Conservation (phyloP, 495 filamentous ascomycete species). For the Astrothelium subdiscretum region DNA sequence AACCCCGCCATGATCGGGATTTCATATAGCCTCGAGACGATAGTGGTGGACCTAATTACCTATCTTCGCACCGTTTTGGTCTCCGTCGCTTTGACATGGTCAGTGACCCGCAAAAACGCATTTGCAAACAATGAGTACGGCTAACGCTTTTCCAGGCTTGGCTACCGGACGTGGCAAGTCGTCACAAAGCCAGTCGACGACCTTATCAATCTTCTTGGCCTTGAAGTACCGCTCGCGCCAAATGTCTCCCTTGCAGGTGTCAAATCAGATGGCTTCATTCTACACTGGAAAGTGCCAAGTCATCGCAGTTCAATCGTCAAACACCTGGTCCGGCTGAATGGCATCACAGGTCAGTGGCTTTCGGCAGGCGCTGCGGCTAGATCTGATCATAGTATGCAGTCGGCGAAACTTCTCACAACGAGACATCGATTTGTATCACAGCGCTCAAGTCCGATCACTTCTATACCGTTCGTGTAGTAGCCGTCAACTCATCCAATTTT, state of each 20-base stretch:
- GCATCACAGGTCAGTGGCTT: conserved; percentile 60
- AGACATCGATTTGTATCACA: conserved; percentile 80
- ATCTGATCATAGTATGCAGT: conserved; percentile 37
- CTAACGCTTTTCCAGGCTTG: conserved; percentile 44
- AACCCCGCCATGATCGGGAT: not conserved
- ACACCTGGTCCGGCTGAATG: conserved; percentile 87
- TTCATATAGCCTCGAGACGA: not conserved
- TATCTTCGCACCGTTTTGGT: conserved; percentile 18
- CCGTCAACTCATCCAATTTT: conserved; percentile 79
- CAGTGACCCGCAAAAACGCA: not conserved
- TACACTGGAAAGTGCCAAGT: conserved; percentile 82
- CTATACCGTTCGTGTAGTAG: conserved; percentile 85
- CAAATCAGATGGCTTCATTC: conserved; percentile 70
- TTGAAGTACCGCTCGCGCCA: conserved; percentile 84
- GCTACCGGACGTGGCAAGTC: conserved; percentile 71
- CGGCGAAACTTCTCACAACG: conserved; percentile 68
- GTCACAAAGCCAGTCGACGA: conserved; percentile 82
- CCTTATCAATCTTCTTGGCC: conserved; percentile 76
- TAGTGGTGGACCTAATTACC: not conserved
- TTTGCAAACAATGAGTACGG: not conserved
- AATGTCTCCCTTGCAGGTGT: conserved; percentile 88
- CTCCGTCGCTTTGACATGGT: conserved; percentile 20
- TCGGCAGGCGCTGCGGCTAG: not conserved
- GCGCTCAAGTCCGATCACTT: conserved; percentile 75
- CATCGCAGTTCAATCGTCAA: conserved; percentile 67